Conservation (phyloP, 2,329 filamentous ascomycete genomes). For the Aspergillus fijiensis region DNA sequence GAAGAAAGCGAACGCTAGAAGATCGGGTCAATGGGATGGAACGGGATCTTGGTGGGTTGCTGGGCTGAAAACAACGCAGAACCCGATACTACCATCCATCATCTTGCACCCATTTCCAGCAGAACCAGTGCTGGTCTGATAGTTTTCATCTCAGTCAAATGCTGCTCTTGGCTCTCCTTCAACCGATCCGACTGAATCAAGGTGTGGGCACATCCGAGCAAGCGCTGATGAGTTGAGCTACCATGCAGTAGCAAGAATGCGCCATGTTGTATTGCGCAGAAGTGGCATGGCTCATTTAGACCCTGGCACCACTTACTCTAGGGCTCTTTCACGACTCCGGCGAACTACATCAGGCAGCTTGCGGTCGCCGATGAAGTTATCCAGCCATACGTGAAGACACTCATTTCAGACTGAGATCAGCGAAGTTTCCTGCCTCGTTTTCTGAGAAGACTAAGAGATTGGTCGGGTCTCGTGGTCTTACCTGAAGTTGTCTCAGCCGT, state of each 20-base stretch:
- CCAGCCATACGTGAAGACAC: background rate
- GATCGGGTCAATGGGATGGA: conserved; percentile 67
- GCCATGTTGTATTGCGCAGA: background rate
- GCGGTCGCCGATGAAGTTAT: background rate
- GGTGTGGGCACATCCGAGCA: background rate
- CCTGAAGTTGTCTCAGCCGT: background rate
- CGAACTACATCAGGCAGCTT: background rate
- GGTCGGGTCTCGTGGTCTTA: too few species aligned
- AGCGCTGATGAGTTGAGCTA: background rate
- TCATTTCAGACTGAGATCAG: too few species aligned
- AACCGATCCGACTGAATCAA: background rate
- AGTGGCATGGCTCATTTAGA: background rate
- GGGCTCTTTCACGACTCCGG: background rate
- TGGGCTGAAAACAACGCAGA: conserved; percentile 43
- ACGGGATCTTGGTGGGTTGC: conserved; percentile 62
- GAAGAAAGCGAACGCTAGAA: conserved; percentile 62
- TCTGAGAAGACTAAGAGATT: too few species aligned
- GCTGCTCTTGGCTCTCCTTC: background rate
- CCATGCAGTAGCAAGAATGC: background rate
- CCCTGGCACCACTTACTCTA: background rate
- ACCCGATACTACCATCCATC: background rate
- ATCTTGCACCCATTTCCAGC: background rate
- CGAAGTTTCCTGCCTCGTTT: too few species aligned
- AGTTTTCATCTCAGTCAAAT: too few species aligned
- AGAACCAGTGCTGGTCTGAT: background rate